Evolutionary conservation across 2,329 filamentous ascomycete species (phyloP), one percentile per base, ranked within the genome.

Genomic region (Chaetomium globosum): DNA sequence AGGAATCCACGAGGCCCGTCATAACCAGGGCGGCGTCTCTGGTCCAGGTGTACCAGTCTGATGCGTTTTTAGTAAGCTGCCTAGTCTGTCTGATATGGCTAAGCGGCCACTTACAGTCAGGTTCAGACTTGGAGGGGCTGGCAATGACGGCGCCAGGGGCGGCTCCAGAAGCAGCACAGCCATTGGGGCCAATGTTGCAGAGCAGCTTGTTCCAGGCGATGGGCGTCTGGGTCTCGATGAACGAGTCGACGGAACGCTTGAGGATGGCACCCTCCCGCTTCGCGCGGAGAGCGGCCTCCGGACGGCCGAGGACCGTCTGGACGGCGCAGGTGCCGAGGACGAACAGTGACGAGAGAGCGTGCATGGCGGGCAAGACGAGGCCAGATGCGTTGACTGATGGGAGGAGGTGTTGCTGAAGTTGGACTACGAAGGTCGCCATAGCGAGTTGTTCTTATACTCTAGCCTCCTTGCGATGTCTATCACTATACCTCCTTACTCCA

Each of bases 31-130:
- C 89, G 19, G 88, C 84, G 75, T 94, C 91, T 72, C 91, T 81
- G 1, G 88, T 92, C 91, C 91, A 94, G 0, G 89, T 92, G 73
- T 87, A 93, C 73, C 84, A 93, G 75, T 93, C 89, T 91, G 60
- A 43, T 39, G 43, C 16, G 19, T 59, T 49, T 49, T 68, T 23
- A 66, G 57, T 51, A 36, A 36, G 31, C 54, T 10, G n/a, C 1
- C 7, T 9, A n/a, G 10, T 16, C 19, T 26, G 16, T 28, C 26
- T n/a, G 1, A 61, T 31, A n/a, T 5, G 39, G 16, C 2, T 13
- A 4, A 26, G 36, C 30, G 28, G 23, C 19, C 46, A 74, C 82
- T 77, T 76, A 87, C 85, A 88, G 71, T 86, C 79, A 5, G 86
- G 86, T 59, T 83, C 77, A 19, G 69, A 69, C 43, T 77, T 83